Evolutionary conservation across 1,284 basidiomycete species (phyloP).

Genomic region (Gymnopus androsaceus): DNA sequence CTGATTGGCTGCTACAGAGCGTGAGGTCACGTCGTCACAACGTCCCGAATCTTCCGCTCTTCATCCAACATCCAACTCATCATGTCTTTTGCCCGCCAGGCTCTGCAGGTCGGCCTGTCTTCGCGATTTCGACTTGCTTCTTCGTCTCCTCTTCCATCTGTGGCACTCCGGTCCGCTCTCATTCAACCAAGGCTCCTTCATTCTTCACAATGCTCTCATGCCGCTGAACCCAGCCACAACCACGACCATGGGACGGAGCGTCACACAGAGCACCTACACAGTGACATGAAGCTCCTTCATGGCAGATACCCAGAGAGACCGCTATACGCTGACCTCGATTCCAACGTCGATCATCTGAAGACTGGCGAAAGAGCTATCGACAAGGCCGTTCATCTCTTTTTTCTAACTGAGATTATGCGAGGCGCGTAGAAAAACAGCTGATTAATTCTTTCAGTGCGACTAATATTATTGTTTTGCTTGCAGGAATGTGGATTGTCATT

Average conservation of each 20-base stretch:
- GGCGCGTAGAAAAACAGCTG: too few relatives aligned
- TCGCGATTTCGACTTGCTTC: slow-evolving; percentile 1
- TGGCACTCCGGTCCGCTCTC: slow-evolving; percentile 36
- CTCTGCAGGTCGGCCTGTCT: slow-evolving; percentile 10
- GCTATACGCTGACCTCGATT: slow-evolving; percentile 32
- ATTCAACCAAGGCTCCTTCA: slow-evolving; percentile 51
- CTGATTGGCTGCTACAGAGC: slow-evolving; percentile 59
- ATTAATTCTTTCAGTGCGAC: not conserved
- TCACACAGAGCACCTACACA: slow-evolving; percentile 38
- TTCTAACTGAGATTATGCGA: slow-evolving; percentile 97
- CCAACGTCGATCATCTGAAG: slow-evolving; percentile 58
- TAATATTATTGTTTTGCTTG: not conserved
- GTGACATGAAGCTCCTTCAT: slow-evolving; percentile 30
- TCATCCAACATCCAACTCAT: slow-evolving; percentile 34
- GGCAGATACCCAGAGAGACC: slow-evolving; percentile 7
- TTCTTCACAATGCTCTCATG: slow-evolving; percentile 38
- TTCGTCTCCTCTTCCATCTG: slow-evolving; percentile 14
- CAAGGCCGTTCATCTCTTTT: slow-evolving; percentile 96
- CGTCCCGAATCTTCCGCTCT: slow-evolving; percentile 23
- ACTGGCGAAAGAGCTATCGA: slow-evolving; percentile 87
- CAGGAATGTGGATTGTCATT: slow-evolving; percentile 99
- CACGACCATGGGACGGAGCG: slow-evolving; percentile 13
- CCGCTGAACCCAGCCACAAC: slow-evolving; percentile 28
- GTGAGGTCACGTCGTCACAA: slow-evolving; percentile 23
- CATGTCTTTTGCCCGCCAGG: slow-evolving; percentile 52